Base-by-base conservation (phyloP, 805 yeast species). In the Nadsonia fulvescens region DNA sequence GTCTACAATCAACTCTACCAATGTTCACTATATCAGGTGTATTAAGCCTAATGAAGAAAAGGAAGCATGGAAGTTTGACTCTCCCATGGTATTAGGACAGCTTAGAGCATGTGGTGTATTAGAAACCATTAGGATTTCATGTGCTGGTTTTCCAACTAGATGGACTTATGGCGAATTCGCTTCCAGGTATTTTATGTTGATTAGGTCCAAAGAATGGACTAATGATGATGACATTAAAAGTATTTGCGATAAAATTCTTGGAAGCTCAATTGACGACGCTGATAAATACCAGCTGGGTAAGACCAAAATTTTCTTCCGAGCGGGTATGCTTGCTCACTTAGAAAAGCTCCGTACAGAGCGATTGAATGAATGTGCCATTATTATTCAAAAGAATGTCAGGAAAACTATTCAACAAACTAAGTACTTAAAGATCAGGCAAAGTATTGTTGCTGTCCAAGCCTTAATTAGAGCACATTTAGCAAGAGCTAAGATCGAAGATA, bases 21-120 rank as follows among this genome's bases (percentile, higher is more conserved):
- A 89, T 49, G 98, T 75, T 19, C 98, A 86, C 50, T 86, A 86
- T 45, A 86, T 86, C 46, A 74, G 98, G 47, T 86, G 98, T 61
- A 86, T 89, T 47, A 86, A 86, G 51, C 96, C 98, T 5, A 86
- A 86, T 49, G 94, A 82, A 43, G 72, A 70, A 36, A 86, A 89
- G 51, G 73, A 69, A 34, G 93, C 96, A 2, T 86, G 98, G 96
- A 75, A 72, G 47, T 86, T 86, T 51, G 93, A 82, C 44, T 81
- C 92, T 9, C 63, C 82, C 22, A 83, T 86, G 95, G 96, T 86
- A 8, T 61, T 89, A 33, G 74, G 92, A 5, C 98, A 86, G 52
- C 62, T 86, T 35, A 68, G 98, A 47, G 98, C 98, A 5, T 86
- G 98, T 61, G 98, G 98, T 74, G 96, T 86, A 24, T 60, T 86